Evolutionary conservation across 805 yeast species (phyloP).

Genomic region (Teunomyces barrocoloradensis): DNA sequence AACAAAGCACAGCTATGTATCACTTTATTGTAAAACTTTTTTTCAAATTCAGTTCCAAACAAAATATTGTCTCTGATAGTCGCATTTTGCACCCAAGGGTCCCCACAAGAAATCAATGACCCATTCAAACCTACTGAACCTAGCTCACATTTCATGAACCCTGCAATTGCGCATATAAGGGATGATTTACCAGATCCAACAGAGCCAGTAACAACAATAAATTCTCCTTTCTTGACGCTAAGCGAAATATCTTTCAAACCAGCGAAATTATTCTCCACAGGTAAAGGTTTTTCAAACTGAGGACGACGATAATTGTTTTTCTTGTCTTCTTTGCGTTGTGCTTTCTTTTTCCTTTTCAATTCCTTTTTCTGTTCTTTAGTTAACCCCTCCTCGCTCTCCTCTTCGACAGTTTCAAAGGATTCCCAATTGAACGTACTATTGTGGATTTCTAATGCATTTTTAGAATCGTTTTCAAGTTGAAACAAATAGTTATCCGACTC

Average conservation of each 20-base stretch:
- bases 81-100: constrained; percentile 37
- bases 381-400: neutral
- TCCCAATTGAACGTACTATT: constrained; percentile 33
- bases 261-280: neutral
- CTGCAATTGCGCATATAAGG: constrained; percentile 34
- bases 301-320: neutral
- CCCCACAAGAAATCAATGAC: constrained; percentile 28
- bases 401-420: constrained; percentile 8
- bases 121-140: constrained; percentile 27
- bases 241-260: constrained; percentile 24
- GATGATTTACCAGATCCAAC: constrained; percentile 40
- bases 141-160: constrained; percentile 27
- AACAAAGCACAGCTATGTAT: constrained; percentile 11
- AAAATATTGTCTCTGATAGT: constrained; percentile 32
- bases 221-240: constrained; percentile 29
- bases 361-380: constrained; percentile 1
- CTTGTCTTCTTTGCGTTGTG: neutral
- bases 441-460: constrained; percentile 17
- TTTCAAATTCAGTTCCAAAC: constrained; percentile 26
- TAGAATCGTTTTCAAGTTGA: neutral
- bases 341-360: neutral
- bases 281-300: neutral
- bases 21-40: constrained; percentile 22
- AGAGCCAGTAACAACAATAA: constrained; percentile 35
- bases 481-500: constrained; percentile 2